These are phyloP conservation scores for Fusarium virguliforme DNA, from an alignment of 2,329 filamentous ascomycete genomes.

Conservation along the genomic window DNA sequence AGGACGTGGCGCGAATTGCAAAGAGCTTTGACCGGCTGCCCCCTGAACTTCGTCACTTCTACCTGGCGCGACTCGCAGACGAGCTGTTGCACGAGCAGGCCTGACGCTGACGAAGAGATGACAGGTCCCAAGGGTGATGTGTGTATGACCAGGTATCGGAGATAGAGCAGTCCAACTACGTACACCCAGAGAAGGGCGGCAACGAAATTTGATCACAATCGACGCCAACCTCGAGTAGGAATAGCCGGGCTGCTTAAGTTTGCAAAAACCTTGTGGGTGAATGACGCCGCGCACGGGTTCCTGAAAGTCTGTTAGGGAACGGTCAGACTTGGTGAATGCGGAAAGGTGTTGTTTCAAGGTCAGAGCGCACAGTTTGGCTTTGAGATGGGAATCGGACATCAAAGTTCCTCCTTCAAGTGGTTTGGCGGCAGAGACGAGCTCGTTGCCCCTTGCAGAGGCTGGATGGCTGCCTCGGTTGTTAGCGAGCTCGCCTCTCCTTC, in stretches of 20 bases:
- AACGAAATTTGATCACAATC: slow-evolving; percentile 7
- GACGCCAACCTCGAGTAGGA: slow-evolving; percentile 6
- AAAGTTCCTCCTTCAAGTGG: not conserved
- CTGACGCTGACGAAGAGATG: slow-evolving; percentile 16
- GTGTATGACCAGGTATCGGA: not conserved
- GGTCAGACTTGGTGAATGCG: slow-evolving; percentile 17
- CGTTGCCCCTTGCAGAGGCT: slow-evolving; percentile 43
- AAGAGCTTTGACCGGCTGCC: slow-evolving; percentile 77
- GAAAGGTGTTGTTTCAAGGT: slow-evolving; percentile 18
- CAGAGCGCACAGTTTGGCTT: slow-evolving; percentile 21
- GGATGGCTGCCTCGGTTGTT: slow-evolving; percentile 28
- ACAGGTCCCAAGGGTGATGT: slow-evolving; percentile 4
- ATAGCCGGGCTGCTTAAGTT: not conserved
- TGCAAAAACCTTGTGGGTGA: slow-evolving; percentile 11
- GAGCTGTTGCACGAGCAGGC: slow-evolving; percentile 67
- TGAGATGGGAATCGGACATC: slow-evolving; percentile 5
- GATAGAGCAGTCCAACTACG: slow-evolving; percentile 8
- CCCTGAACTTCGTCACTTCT: slow-evolving; percentile 79
- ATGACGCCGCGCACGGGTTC: slow-evolving; percentile 8
- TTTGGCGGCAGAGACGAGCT: not conserved
- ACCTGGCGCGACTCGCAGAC: slow-evolving; percentile 78
- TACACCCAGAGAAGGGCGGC: slow-evolving; percentile 7
- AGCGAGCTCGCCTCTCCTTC: not conserved
- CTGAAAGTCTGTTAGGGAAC: slow-evolving; percentile 6
- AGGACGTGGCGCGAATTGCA: slow-evolving; percentile 78